Evolutionary conservation across 176 grass and related monocot species (phyloP), one percentile per base, ranked within the genome.

Genomic region (Triticum urartu): DNA sequence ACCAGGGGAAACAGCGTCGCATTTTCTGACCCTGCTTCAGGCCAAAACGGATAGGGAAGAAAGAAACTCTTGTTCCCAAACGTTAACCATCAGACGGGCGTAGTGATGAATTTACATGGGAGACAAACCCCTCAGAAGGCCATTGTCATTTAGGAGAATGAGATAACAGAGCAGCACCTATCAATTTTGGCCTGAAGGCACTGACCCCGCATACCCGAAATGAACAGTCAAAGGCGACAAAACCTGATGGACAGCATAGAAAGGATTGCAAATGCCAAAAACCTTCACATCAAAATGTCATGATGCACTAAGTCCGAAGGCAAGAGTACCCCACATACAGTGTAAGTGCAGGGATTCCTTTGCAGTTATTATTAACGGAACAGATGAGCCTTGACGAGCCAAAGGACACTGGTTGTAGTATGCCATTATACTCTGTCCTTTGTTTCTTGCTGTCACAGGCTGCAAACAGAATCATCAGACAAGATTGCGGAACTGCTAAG

Each of bases 381-480:
- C 25, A 67, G 61, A 68, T 60, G 61, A 68, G 48, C 47, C 14
- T 21, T 65, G 32, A 39, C 67, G 2, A 21, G 18, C 32, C 45
- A 58, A 74, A 75, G 14, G 10, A 62, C 17, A 30, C 32, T 47
- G 58, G 25, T 24, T 62, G 50, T 25, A 47, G 45, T 43, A 18
- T 81, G 33, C 1, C 68, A 75, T 75, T 81, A 66, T 89, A 66
- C 26, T 52, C 48, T 68, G 68, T 10, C 43, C 32, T 76, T 80
- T 68, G 13, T 61, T 75, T 81, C 77, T 68, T 69, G 42, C 9
- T 69, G 21, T 81, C 33, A 68, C 50, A 61, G 25, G 21, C 20
- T 68, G 35, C 76, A 81, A 59, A 67, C 60, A 56, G 35, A 86
- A 69, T 75, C 47, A 81, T 81, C 70, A n/a, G 38, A 86, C 20